Percentiles rank a stretch among this genome's conserved stretches.
phyloP scores from a whole-genome alignment of 768 basidiomycete genomes.

The Guyanaporus albipodus region DNA sequence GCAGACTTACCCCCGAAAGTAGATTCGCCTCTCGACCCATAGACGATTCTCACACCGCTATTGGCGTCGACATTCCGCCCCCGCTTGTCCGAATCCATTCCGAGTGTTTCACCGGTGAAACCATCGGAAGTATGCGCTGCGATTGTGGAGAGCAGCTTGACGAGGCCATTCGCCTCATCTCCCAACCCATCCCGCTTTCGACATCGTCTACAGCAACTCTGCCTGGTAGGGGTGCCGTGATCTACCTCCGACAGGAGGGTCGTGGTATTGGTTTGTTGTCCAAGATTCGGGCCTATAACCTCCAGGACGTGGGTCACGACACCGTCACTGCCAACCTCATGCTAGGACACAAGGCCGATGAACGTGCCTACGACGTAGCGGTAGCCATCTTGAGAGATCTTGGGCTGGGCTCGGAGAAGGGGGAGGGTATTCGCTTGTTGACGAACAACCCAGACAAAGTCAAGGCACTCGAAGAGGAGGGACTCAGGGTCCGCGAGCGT shows the following conservation, averaged over 20 bases:
- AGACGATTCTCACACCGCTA: slow-evolving; percentile 8
- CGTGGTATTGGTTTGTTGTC: slow-evolving; percentile 94
- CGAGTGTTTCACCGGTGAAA: slow-evolving; percentile 98
- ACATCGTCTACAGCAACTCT: slow-evolving; percentile 39
- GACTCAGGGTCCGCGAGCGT: slow-evolving; percentile 72
- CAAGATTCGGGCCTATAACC: slow-evolving; percentile 95
- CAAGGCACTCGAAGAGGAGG: slow-evolving; percentile 78
- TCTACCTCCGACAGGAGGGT: slow-evolving; percentile 97
- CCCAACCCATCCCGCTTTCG: slow-evolving; percentile 56
- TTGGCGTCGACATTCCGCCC: slow-evolving; percentile 49
- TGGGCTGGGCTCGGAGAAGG: slow-evolving; percentile 56
- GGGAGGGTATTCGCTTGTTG: slow-evolving; percentile 68
- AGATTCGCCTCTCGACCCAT: slow-evolving; percentile 41
- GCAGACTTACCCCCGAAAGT: slow-evolving; percentile 62
- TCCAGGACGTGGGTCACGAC: slow-evolving; percentile 97
- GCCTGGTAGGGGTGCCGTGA: slow-evolving; percentile 85
- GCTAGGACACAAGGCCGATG: slow-evolving; percentile 92
- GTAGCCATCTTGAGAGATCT: slow-evolving; percentile 87
- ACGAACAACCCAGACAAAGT: slow-evolving; percentile 99
- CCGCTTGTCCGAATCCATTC: slow-evolving; percentile 95
- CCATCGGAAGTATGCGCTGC: slow-evolving; percentile 96
- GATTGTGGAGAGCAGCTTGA: slow-evolving; percentile 99
- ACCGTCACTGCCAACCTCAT: slow-evolving; percentile 97
- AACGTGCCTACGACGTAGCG: slow-evolving; percentile 90
- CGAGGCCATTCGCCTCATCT: slow-evolving; percentile 91